These are phyloP conservation scores for Geranium brycei DNA, from an alignment of 345 rosid genomes.

Conservation along the genomic window DNA sequence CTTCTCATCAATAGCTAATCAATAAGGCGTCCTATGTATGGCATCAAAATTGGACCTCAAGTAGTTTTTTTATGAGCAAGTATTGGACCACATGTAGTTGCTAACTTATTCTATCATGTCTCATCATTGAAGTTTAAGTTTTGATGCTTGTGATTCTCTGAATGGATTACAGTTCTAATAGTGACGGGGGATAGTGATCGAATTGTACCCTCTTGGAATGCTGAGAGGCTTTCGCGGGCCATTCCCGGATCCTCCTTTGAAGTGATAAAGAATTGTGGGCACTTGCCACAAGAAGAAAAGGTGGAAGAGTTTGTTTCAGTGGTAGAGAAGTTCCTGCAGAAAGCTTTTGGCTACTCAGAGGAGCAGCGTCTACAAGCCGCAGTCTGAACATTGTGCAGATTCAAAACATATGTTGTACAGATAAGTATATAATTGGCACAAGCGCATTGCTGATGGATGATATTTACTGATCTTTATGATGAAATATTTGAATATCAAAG, in stretches of 20 bases:
- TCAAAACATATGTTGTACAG: background rate
- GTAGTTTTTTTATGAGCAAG: too few relatives aligned
- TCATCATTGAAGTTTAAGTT: background rate
- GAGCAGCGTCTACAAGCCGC: constrained; percentile 18
- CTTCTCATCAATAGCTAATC: background rate
- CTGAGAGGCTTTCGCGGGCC: constrained; percentile 50
- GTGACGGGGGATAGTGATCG: constrained; percentile 75
- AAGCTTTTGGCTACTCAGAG: constrained; percentile 29
- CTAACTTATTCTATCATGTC: background rate
- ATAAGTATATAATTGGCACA: background rate
- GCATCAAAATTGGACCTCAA: background rate
- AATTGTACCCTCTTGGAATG: constrained; percentile 85
- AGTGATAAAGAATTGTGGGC: constrained; percentile 71
- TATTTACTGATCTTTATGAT: background rate
- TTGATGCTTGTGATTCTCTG: background rate
- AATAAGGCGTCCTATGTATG: background rate
- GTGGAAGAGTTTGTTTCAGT: constrained; percentile 62
- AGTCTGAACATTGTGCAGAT: constrained; percentile 3
- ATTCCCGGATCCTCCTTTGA: constrained; percentile 58
- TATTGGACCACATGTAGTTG: background rate
- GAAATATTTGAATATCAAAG: too few relatives aligned
- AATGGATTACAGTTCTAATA: constrained; percentile 39
- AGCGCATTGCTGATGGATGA: background rate
- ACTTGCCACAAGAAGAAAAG: constrained; percentile 83
- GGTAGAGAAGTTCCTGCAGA: constrained; percentile 51